Evolutionary conservation across 768 basidiomycete species (phyloP), one percentile per base, ranked within the genome.

Genomic region (Lentinula aciculospora): DNA sequence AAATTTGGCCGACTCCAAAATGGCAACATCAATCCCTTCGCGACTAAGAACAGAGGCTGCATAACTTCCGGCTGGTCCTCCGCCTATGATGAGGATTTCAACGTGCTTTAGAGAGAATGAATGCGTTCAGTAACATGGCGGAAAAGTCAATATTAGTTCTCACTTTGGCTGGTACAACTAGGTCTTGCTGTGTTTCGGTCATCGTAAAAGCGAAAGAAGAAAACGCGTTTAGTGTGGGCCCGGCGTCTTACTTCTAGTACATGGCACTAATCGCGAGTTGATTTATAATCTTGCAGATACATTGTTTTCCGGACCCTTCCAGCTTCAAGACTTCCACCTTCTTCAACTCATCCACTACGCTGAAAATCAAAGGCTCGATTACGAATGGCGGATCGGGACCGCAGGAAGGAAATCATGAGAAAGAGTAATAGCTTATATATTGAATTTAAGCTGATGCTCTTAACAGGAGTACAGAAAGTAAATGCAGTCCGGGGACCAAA

Each of bases 1-100:
- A 48, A 69, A 68, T 57, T 68, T 64, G 1, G 44, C 51, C 12
- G 62, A 59, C 50, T 71, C 70, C 0, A 68, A 49, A 3, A 70
- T 55, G 55, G 63, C 63, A 17, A 71, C 70, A 12, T 68, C 53
- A 17, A 70, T 47, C 2, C 70, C 70, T 59, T 70, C 70, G 21
- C 68, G 60, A n/a, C 64, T 65, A 9, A 71, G 62, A 34, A 60
- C 68, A 21, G 70, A 54, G 3, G 70, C 70, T 17, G 68, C 61
- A 39, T 67, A 71, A 25, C 60, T 62, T 17, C 70, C 70, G 2
- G 66, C 65, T 17, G 70, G 70, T 8, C 69, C 69, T 15, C 57
- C 57, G 19, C 79, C 79, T 19, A 81, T 71, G 53, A 81, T 62
- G 10, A 81, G 73, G 57, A 81, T 69, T 46, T 76, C 72, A 21